Conservation (phyloP, 345 rosid species). For the Lepidium africanum region DNA sequence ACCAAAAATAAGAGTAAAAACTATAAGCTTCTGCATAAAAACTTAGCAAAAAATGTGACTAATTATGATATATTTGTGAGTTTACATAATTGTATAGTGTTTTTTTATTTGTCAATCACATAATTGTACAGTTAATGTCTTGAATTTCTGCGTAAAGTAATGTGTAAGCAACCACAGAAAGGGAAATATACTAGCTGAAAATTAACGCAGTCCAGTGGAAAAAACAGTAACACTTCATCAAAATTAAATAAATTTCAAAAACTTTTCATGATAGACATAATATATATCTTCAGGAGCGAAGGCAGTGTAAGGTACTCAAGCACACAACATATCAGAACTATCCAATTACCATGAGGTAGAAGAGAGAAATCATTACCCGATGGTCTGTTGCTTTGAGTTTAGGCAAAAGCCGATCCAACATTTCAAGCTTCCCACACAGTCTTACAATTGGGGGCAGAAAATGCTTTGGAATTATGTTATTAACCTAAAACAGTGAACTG, state of each 20-base stretch:
- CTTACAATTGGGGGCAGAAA: conserved; percentile 72
- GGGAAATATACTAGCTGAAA: neutral
- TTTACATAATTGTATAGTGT: neutral
- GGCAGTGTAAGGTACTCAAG: neutral
- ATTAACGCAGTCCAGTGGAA: neutral
- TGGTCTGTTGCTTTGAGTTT: conserved; percentile 83
- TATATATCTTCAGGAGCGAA: neutral
- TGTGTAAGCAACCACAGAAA: neutral
- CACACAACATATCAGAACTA: neutral
- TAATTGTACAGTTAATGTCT: neutral
- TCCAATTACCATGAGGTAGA: neutral
- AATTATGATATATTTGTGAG: neutral
- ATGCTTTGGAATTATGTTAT: conserved; percentile 50
- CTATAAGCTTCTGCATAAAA: neutral
- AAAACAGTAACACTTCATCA: neutral
- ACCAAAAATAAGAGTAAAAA: neutral
- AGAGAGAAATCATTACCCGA: conserved; percentile 43
- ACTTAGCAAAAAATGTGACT: neutral
- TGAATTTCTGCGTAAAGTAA: neutral
- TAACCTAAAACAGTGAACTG: conserved; percentile 40
- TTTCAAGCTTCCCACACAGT: conserved; percentile 90
- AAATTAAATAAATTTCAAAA: neutral
- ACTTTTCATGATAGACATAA: neutral
- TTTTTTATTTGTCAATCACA: too few species aligned
- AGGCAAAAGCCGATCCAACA: conserved; percentile 76